Evolutionary conservation across 208 protist genomes (phyloP).

Genomic region (Naegleria fowleri): DNA sequence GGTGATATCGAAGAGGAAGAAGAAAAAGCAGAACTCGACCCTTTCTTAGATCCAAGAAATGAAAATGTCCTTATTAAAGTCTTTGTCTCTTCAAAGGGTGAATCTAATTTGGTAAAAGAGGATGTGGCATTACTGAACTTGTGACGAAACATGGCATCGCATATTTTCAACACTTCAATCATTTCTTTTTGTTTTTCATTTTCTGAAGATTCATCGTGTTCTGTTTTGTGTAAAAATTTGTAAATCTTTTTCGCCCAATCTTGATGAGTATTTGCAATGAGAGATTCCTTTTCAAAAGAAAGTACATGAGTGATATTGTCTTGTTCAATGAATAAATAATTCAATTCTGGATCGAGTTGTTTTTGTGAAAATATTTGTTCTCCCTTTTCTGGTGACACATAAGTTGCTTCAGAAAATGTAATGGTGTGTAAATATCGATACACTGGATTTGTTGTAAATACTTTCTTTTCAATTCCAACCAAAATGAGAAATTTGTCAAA

Average conservation of each 20-base stretch:
- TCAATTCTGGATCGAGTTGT: too few relatives aligned
- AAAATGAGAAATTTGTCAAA: too few relatives aligned
- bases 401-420: too few relatives aligned
- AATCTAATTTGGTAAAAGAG: background rate
- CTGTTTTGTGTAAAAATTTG: background rate
- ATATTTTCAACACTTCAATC: background rate
- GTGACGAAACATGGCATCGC: background rate
- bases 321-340: background rate
- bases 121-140: background rate
- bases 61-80: background rate
- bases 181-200: background rate
- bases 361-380: too few relatives aligned
- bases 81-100: background rate
- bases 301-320: background rate
- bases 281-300: background rate
- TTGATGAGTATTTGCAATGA: background rate
- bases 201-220: background rate
- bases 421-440: too few relatives aligned
- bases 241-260: background rate
- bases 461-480: too few relatives aligned
- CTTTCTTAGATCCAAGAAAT: background rate
- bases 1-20: background rate
- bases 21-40: too few relatives aligned
- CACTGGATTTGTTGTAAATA: too few relatives aligned
- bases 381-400: too few relatives aligned